Conservation (phyloP, 1,284 basidiomycete genomes). For the Inonotus hispidus region DNA sequence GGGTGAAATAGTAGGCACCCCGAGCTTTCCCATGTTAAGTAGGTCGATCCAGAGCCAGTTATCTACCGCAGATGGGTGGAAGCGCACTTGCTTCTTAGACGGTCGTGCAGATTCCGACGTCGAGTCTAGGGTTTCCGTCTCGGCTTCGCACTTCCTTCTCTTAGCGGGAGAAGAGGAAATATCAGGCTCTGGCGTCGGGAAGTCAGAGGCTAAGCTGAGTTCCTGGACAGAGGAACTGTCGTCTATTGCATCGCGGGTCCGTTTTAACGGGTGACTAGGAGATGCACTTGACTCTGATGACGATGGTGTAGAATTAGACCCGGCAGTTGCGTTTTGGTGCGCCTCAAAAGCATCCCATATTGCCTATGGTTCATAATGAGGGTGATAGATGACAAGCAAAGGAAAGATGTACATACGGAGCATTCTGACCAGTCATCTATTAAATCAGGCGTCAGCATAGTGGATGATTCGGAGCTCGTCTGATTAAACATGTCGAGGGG, state of each 20-base stretch:
- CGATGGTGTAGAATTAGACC: too few relatives aligned
- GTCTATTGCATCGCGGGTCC: not conserved
- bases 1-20: not conserved
- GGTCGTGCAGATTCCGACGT: not conserved
- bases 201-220: not conserved
- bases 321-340: too few relatives aligned
- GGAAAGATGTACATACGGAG: not conserved
- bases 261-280: not conserved
- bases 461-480: not conserved
- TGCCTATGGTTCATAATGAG: too few relatives aligned
- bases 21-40: not conserved
- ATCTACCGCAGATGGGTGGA: constrained; percentile 19
- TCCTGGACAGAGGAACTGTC: not conserved
- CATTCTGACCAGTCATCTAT: not conserved
- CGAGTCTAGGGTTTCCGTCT: not conserved
- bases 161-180: not conserved
- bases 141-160: not conserved
- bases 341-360: too few relatives aligned
- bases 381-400: not conserved
- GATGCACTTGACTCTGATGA: not conserved
- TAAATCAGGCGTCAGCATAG: not conserved
- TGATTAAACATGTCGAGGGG: not conserved
- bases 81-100: constrained; percentile 6
- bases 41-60: constrained; percentile 18
- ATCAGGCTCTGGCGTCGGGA: not conserved